These are phyloP conservation scores for Elaeagnus macrophylla DNA, from an alignment of 306 rosid species.

Conservation along the genomic window DNA sequence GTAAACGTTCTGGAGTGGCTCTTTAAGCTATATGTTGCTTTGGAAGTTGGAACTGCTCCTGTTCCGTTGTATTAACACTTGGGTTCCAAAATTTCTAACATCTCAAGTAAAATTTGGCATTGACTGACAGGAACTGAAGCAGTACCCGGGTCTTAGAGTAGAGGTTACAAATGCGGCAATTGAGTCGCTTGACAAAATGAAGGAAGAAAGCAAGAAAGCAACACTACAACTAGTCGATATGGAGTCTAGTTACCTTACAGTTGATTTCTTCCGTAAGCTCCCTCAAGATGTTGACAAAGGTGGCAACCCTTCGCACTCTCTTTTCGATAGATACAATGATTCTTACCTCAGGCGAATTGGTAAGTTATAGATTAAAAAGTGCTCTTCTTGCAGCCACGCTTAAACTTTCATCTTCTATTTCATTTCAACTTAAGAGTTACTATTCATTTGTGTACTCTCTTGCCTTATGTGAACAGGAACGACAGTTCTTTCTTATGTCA, in stretches of 20 bases:
- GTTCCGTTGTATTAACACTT: neutral
- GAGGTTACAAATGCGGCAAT: constrained; percentile 78
- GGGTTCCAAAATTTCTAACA: constrained; percentile 5
- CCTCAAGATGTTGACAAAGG: constrained; percentile 97
- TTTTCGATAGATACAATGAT: constrained; percentile 88
- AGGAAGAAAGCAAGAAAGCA: constrained; percentile 82
- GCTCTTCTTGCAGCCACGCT: neutral
- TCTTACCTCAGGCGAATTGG: constrained; percentile 86
- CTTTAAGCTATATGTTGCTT: no score
- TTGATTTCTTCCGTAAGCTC: constrained; percentile 86
- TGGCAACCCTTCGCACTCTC: constrained; percentile 93
- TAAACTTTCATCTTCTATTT: neutral
- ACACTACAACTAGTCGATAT: constrained; percentile 78
- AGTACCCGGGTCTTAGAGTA: constrained; percentile 82
- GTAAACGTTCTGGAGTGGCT: no score
- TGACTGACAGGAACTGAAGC: constrained; percentile 65
- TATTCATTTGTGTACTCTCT: neutral
- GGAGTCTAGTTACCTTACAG: constrained; percentile 87
- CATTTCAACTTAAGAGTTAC: neutral
- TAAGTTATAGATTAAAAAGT: constrained; percentile 16
- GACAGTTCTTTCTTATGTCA: constrained; percentile 70
- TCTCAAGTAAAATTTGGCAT: constrained; percentile 5
- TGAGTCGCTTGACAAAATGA: constrained; percentile 77
- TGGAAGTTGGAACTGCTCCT: neutral
- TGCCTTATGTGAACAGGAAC: constrained; percentile 38